Conservation (phyloP, 495 filamentous ascomycete species). For the Geoglossum glabrum region DNA sequence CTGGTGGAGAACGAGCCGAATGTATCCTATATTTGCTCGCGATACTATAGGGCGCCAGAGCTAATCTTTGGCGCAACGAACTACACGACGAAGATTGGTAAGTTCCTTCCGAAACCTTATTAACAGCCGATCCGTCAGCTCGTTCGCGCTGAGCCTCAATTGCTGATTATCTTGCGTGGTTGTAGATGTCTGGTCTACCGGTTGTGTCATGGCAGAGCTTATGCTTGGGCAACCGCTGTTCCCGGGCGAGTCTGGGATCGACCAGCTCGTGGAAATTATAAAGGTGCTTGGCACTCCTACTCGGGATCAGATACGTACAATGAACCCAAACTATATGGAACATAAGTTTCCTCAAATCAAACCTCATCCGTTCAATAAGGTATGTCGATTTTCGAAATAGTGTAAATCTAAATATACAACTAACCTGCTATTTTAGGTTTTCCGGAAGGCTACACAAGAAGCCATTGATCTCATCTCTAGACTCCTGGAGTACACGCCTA, state of each 20-base stretch:
- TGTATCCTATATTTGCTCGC: conserved; percentile 98
- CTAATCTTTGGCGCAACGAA: conserved; percentile 98
- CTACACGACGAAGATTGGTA: conserved; percentile 99
- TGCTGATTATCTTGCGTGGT: background rate
- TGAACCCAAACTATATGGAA: conserved; percentile 99
- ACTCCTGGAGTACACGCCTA: conserved; percentile 90
- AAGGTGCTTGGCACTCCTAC: conserved; percentile 96
- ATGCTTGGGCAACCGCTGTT: conserved; percentile 98
- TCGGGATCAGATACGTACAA: conserved; percentile 96
- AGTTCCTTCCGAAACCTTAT: conserved; percentile 11
- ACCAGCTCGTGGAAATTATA: conserved; percentile 98
- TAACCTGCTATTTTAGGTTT: conserved; percentile 36
- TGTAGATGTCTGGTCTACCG: conserved; percentile 97
- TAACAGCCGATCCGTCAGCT: background rate
- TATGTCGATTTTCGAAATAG: conserved; percentile 15
- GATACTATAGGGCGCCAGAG: conserved; percentile 95
- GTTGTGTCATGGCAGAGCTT: conserved; percentile 96
- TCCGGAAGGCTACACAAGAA: conserved; percentile 78
- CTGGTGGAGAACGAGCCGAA: conserved; percentile 97
- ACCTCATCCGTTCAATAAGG: conserved; percentile 95
- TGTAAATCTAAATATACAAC: background rate
- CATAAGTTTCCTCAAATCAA: conserved; percentile 99
- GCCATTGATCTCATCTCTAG: conserved; percentile 91
- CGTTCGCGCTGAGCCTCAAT: background rate
- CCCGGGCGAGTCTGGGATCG: conserved; percentile 97